Evolutionary conservation across 179 eudicot genomes (phyloP).

Genomic region (Beta corolliflora): DNA sequence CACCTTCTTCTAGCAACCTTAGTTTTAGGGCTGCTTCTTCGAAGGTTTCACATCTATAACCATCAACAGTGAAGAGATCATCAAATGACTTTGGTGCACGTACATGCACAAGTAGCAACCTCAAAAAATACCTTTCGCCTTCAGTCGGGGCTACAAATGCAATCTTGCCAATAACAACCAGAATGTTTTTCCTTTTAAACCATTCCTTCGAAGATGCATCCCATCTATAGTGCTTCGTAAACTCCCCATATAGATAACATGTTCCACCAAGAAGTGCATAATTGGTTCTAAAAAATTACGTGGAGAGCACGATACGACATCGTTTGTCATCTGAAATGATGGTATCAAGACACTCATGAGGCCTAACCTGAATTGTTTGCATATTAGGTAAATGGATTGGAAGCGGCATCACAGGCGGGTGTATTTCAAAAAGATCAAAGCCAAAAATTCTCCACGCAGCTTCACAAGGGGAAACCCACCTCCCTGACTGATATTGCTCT

Average conservation of each 20-base stretch:
- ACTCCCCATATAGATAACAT: too few relatives aligned
- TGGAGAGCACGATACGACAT: neutral
- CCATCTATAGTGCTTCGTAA: too few relatives aligned
- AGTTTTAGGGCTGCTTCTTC: constrained; percentile 4
- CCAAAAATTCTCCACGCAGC: constrained; percentile 14
- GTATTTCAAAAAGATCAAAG: constrained; percentile 14
- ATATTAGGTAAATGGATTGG: constrained; percentile 11
- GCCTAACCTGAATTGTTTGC: neutral
- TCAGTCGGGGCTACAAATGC: constrained; percentile 12
- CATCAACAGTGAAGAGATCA: constrained; percentile 10
- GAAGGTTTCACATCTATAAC: neutral
- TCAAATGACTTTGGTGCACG: constrained; percentile 27
- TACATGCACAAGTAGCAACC: constrained; percentile 19
- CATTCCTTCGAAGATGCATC: too few relatives aligned
- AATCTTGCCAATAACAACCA: constrained; percentile 30
- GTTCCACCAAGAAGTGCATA: too few relatives aligned
- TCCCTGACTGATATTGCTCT: constrained; percentile 2
- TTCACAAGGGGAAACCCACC: constrained; percentile 24
- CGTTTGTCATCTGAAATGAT: neutral
- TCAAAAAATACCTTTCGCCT: constrained; percentile 25
- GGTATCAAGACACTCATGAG: neutral
- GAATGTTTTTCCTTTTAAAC: too few relatives aligned
- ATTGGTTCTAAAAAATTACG: neutral
- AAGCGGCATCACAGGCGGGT: neutral
- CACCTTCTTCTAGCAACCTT: constrained; percentile 15